These are phyloP conservation scores for Arachnopeziza araneosa DNA, from an alignment of 2,329 filamentous ascomycete genomes.

Conservation along the genomic window DNA sequence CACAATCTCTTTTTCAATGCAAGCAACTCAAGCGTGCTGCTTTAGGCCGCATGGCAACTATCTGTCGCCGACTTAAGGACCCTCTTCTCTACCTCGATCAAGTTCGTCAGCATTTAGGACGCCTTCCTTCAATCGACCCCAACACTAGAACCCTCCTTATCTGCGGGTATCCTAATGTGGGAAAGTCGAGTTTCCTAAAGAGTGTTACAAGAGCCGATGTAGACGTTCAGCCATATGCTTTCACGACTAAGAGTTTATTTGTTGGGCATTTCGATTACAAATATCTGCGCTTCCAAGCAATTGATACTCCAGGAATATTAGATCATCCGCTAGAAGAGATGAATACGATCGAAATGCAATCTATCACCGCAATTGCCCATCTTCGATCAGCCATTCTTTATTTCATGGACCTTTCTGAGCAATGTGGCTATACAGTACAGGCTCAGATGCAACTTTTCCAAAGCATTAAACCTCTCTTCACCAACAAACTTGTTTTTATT, in stretches of 20 bases:
- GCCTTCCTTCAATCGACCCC: conserved; percentile 96
- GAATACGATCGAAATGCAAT: conserved; percentile 99
- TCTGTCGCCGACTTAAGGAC: conserved; percentile 91
- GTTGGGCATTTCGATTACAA: conserved; percentile 98
- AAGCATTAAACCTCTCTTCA: conserved; percentile 93
- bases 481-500: conserved; percentile 95
- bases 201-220: conserved; percentile 92
- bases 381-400: conserved; percentile 91
- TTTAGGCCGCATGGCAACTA: conserved; percentile 95
- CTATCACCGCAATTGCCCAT: conserved; percentile 96
- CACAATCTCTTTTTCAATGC: conserved; percentile 95
- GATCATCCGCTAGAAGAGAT: conserved; percentile 98
- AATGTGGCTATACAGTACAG: conserved; percentile 89
- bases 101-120: conserved; percentile 91
- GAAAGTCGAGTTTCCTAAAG: conserved; percentile 93
- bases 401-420: conserved; percentile 96
- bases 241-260: conserved; percentile 96
- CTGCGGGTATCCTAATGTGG: conserved; percentile 95
- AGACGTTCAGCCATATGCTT: conserved; percentile 95
- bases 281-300: conserved; percentile 83
- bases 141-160: conserved; percentile 95
- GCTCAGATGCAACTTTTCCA: conserved; percentile 94
- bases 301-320: conserved; percentile 97
- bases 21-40: conserved; percentile 97
- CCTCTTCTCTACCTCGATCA: conserved; percentile 94